These are phyloP conservation scores for Aspergillus eucalypticola DNA, from an alignment of 2,329 filamentous ascomycete genomes.

Conservation along the genomic window DNA sequence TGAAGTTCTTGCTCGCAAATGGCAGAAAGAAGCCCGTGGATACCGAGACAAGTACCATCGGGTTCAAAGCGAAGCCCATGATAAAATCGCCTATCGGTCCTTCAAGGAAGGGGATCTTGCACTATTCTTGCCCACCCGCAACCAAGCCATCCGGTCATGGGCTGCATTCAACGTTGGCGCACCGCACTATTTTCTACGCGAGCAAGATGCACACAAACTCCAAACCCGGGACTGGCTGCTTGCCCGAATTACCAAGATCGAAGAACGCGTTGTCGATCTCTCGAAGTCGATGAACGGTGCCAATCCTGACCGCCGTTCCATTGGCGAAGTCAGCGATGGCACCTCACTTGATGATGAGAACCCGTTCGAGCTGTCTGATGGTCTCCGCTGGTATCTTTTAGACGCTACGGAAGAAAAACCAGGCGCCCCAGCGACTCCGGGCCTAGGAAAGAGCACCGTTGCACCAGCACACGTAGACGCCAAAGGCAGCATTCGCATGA, in stretches of 20 bases:
- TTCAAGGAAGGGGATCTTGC: conserved; percentile 97
- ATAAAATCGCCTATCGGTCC: conserved; percentile 92
- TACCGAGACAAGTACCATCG: conserved; percentile 86
- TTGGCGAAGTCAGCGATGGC: conserved; percentile 54
- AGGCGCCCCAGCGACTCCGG: conserved; percentile 86
- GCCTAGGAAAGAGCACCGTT: conserved; percentile 87
- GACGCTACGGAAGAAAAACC: conserved; percentile 93
- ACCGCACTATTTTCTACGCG: conserved; percentile 93
- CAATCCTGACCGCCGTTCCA: conserved; percentile 54
- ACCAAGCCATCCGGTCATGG: conserved; percentile 93
- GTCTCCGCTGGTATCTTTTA: conserved; percentile 91
- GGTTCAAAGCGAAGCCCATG: conserved; percentile 80
- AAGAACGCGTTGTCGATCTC: conserved; percentile 90
- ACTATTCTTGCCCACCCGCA: conserved; percentile 88
- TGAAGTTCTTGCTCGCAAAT: conserved; percentile 89
- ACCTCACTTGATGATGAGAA: conserved; percentile 81
- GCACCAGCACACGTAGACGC: conserved; percentile 85
- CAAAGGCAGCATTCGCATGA: conserved; percentile 63
- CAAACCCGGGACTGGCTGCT: conserved; percentile 92
- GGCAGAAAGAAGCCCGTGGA: conserved; percentile 81
- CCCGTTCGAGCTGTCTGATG: conserved; percentile 93
- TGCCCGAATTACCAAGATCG: conserved; percentile 84
- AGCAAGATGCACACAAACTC: conserved; percentile 85
- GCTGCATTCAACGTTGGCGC: conserved; percentile 98
- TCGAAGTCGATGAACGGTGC: conserved; percentile 69